phyloP scores from a whole-genome alignment of 176 grass and related monocot species.

The Carex scoparia region DNA sequence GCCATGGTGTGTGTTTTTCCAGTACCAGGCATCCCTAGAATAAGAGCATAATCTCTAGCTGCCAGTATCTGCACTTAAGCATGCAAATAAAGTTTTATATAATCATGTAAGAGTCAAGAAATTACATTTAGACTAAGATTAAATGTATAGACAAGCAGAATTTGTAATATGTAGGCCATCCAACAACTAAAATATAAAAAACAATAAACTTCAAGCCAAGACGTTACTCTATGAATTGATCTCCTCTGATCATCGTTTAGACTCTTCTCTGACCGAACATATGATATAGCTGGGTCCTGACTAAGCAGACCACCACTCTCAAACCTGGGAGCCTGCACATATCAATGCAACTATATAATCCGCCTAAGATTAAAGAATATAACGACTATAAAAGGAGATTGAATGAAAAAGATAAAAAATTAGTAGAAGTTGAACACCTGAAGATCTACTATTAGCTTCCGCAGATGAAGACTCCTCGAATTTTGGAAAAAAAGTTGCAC shows the following conservation, averaged over 20 bases:
- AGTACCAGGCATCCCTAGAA: constrained; percentile 98
- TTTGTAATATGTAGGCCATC: background rate
- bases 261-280: constrained; percentile 57
- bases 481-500: constrained; percentile 72
- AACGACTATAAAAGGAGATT: background rate
- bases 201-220: constrained; percentile 21
- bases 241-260: constrained; percentile 87
- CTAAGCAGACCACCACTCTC: constrained; percentile 79
- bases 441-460: constrained; percentile 82
- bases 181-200: background rate
- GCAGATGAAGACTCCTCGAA: constrained; percentile 45
- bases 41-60: constrained; percentile 97
- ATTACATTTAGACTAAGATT: background rate
- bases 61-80: constrained; percentile 71
- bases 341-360: constrained; percentile 33
- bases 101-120: background rate
- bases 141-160: background rate
- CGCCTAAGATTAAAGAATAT: constrained; percentile 8
- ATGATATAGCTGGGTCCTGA: constrained; percentile 88
- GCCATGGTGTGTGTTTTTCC: constrained; percentile 98
- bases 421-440: constrained; percentile 40
- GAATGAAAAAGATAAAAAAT: background rate
- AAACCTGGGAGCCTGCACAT: constrained; percentile 77
- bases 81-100: constrained; percentile 8
- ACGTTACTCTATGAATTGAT: constrained; percentile 77